Evolutionary conservation across 2,329 filamentous ascomycete genomes (phyloP), one percentile per base, ranked within the genome.

Genomic region (Trichoderma sp.): DNA sequence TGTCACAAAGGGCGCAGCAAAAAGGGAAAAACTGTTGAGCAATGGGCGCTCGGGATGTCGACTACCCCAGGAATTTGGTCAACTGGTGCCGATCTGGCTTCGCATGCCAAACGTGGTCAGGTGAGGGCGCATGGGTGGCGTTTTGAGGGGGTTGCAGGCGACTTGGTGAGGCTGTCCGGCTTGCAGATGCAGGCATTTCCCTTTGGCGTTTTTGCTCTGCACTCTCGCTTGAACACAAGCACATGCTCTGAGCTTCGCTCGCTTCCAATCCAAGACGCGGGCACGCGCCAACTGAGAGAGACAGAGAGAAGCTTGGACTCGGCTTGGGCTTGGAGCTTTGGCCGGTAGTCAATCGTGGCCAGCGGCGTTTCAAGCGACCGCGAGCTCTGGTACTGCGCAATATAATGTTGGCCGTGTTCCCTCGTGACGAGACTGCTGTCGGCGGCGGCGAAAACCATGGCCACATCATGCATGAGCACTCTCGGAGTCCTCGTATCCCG

Each of bases 111-210:
- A 34, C 10, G 52, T 64, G 61, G 52, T 64, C 61, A 64, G 61
- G 61, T 64, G 61, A 64, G 61, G 12, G 50, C 50, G 50, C 50
- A 56, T 42, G 61, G 61, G 61, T 64, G 61, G 61, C 61, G 61
- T 64, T 56, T 27, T 34, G 29, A 37, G 37, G 32, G 37, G 10
- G 15, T 32, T 52, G 45, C 50, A 64, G 61, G 37, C 37, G 42
- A 61, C 29, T 32, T 42, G 35, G 25, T 39, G 60, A 64, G 48
- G 34, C 60, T 63, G 22, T 64, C 37, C 34, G 60, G 27, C 60
- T 54, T 42, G 34, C 48, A 39, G 37, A 25, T 29, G 61, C 50
- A 19, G 9, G 29, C 27, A 52, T 35, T 61, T 48, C 22, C 15
- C 22, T 27, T 35, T 17, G 27, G 15, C 32, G n/a, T 22, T 52